phyloP scores from a whole-genome alignment of 805 yeast species.

The Sugiyamaella smithiae region DNA sequence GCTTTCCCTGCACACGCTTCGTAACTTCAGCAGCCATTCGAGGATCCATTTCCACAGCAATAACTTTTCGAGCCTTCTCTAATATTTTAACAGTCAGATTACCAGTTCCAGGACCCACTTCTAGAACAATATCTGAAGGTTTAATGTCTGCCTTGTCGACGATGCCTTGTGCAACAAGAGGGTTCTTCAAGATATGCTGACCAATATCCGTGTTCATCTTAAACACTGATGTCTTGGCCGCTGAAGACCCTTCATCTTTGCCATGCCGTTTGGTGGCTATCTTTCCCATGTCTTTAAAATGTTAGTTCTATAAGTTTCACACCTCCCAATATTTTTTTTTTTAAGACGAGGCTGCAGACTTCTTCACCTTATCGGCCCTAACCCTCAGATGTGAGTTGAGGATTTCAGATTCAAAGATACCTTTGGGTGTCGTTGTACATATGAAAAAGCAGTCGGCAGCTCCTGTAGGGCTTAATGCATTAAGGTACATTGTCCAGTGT shows the following conservation, averaged over 20 bases:
- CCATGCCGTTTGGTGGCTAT: constrained; percentile 27
- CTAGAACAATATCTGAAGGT: constrained; percentile 90
- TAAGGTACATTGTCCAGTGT: constrained; percentile 4
- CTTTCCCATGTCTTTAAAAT: constrained; percentile 30
- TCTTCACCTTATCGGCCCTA: neutral
- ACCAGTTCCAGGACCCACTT: constrained; percentile 99
- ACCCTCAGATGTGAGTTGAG: neutral
- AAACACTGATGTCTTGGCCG: constrained; percentile 54
- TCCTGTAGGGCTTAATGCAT: neutral
- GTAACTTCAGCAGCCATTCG: constrained; percentile 99
- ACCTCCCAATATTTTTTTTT: neutral
- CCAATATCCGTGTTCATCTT: constrained; percentile 96
- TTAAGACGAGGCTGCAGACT: too few relatives aligned
- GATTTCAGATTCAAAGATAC: too few relatives aligned
- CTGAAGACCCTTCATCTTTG: constrained; percentile 17
- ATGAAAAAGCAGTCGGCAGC: too few relatives aligned
- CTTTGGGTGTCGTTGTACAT: too few relatives aligned
- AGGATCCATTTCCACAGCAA: constrained; percentile 99
- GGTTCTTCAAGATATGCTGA: constrained; percentile 95
- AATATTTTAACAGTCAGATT: constrained; percentile 89
- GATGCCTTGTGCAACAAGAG: constrained; percentile 95
- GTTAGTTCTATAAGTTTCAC: neutral
- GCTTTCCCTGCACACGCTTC: constrained; percentile 96
- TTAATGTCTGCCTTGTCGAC: constrained; percentile 93
- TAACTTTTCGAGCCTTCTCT: constrained; percentile 90